A percentile compares a stretch with the other conserved stretches of the same genome.
Conservation (phyloP, 75 land plant species). For the Cupressus sempervirens region DNA sequence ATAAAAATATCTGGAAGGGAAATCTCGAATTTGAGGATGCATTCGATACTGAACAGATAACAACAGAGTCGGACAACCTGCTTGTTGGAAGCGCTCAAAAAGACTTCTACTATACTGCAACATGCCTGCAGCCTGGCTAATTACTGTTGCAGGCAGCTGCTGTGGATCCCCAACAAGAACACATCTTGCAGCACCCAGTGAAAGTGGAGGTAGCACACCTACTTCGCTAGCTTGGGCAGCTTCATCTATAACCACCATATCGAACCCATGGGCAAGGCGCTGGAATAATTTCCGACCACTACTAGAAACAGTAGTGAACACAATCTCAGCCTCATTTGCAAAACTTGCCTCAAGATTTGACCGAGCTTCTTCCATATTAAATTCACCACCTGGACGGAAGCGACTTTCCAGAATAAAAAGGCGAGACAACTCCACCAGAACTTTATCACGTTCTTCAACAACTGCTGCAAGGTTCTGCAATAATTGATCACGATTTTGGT, state of each 20-base stretch:
- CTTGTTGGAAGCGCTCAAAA: conserved; percentile 98
- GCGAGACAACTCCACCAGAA: conserved; percentile 92
- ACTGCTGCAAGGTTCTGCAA: conserved; percentile 87
- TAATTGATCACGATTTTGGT: conserved; percentile 76
- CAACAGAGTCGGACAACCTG: conserved; percentile 95
- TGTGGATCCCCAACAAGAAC: conserved; percentile 99
- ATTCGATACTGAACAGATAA: conserved; percentile 97
- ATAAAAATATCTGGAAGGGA: conserved; percentile 95
- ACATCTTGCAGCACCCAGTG: conserved; percentile 96
- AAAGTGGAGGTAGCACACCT: conserved; percentile 90
- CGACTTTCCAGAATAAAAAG: conserved; percentile 72
- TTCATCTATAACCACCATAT: conserved; percentile 99
- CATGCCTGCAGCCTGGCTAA: conserved; percentile 96
- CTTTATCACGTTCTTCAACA: conserved; percentile 87
- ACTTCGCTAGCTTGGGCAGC: conserved; percentile 99
- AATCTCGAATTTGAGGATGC: conserved; percentile 97
- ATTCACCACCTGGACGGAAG: conserved; percentile 64
- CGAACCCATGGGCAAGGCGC: conserved; percentile 94
- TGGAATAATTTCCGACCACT: conserved; percentile 91
- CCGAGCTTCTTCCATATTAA: conserved; percentile 82
- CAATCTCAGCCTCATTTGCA: conserved; percentile 99
- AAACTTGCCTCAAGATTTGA: conserved; percentile 94
- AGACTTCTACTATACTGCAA: conserved; percentile 88
- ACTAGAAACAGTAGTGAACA: conserved; percentile 98
- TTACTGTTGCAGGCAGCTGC: conserved; percentile 98